phyloP scores from a whole-genome alignment of 768 basidiomycete genomes.

The Agrocybe praecox region DNA sequence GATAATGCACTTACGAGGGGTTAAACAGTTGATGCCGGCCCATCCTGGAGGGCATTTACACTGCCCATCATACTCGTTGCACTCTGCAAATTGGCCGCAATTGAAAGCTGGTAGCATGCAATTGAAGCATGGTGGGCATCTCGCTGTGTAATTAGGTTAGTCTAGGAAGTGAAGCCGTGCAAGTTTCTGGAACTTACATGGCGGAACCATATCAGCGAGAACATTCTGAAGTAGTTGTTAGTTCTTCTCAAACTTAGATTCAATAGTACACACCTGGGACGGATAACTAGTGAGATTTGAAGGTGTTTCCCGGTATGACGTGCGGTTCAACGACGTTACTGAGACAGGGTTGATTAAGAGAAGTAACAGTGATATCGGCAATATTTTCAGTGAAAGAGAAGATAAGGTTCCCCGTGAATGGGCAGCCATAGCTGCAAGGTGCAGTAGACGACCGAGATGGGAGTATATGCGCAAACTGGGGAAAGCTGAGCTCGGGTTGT shows the following conservation, averaged over 20 bases:
- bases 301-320: conserved; percentile 13
- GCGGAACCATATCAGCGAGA: background rate
- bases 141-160: conserved; percentile 33
- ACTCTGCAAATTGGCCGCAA: conserved; percentile 91
- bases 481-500: background rate
- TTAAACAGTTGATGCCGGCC: conserved; percentile 94
- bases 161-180: background rate
- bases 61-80: conserved; percentile 91
- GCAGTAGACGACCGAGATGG: background rate
- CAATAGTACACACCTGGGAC: conserved; percentile 7
- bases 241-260: background rate
- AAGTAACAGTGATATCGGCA: conserved; percentile 14
- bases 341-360: conserved; percentile 4
- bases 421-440: conserved; percentile 7
- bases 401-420: conserved; percentile 1
- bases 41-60: conserved; percentile 98
- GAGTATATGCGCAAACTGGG: background rate
- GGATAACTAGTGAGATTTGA: conserved; percentile 19
- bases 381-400: conserved; percentile 8
- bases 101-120: conserved; percentile 90
- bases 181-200: background rate
- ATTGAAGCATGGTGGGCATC: conserved; percentile 93
- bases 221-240: background rate
- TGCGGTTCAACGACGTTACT: conserved; percentile 14
- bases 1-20: conserved; percentile 63